Conservation (phyloP, 768 basidiomycete genomes). For the Pulveroboletus ravenelii region DNA sequence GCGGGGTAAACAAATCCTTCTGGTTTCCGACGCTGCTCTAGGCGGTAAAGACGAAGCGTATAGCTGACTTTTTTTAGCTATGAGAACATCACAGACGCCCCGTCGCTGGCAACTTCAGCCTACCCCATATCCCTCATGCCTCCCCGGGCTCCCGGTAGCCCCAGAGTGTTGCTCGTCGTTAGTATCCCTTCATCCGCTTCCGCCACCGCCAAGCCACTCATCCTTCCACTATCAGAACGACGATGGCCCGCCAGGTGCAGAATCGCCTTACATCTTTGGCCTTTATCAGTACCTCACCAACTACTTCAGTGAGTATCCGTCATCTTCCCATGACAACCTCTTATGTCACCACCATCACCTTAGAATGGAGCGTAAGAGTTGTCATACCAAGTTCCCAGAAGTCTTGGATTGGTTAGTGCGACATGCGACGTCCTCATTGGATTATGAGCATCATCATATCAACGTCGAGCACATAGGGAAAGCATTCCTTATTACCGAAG, state of each 20-base stretch:
- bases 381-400: slow-evolving; percentile 78
- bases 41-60: slow-evolving; percentile 7
- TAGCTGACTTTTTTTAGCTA: slow-evolving; percentile 14
- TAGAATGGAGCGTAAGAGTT: slow-evolving; percentile 78
- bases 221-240: slow-evolving; percentile 54
- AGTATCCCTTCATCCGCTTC: slow-evolving; percentile 17
- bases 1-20: background rate
- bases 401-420: slow-evolving; percentile 74
- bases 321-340: slow-evolving; percentile 1
- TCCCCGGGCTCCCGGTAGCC: slow-evolving; percentile 1
- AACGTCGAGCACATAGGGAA: slow-evolving; percentile 46
- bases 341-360: slow-evolving; percentile 3
- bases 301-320: slow-evolving; percentile 46
- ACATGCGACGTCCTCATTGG: background rate
- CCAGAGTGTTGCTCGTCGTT: slow-evolving; percentile 42
- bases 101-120: background rate
- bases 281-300: slow-evolving; percentile 59
- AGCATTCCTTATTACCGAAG: slow-evolving; percentile 74
- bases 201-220: background rate
- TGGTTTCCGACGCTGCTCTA: slow-evolving; percentile 1
- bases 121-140: slow-evolving; percentile 6
- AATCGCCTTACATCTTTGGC: slow-evolving; percentile 74
- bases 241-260: slow-evolving; percentile 71
- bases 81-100: slow-evolving; percentile 20
- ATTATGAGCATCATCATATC: background rate